Percentiles rank a stretch among this genome's conserved stretches.
Evolutionary conservation across 139 green algal genomes (phyloP).

Genomic region (Asterochloris erici): DNA sequence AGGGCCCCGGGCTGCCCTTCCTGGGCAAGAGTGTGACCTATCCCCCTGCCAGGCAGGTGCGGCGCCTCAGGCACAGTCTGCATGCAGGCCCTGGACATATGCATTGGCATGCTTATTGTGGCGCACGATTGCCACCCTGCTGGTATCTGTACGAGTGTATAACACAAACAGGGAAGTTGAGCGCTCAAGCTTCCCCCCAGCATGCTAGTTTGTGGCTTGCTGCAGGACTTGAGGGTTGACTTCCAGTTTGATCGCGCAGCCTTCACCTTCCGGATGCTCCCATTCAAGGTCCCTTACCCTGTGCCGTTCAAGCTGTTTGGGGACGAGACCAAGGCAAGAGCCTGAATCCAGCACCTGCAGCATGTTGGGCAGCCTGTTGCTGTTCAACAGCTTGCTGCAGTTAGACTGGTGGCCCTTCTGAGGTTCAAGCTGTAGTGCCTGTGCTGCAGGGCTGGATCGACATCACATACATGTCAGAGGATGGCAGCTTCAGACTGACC

Average conservation of each 20-base stretch:
- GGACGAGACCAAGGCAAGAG: constrained; percentile 85
- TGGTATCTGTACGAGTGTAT: no score
- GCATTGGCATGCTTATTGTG: no score
- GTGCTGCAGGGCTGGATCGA: constrained; percentile 76
- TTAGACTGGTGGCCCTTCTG: background rate
- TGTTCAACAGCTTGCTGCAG: no score
- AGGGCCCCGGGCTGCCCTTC: constrained; percentile 58
- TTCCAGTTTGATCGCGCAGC: constrained; percentile 85
- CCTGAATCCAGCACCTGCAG: background rate
- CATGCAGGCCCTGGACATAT: background rate
- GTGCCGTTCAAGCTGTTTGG: constrained; percentile 94
- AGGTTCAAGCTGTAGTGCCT: background rate
- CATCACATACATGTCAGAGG: constrained; percentile 71
- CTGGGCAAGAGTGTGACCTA: constrained; percentile 73
- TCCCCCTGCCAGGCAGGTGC: constrained; percentile 33
- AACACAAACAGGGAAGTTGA: no score
- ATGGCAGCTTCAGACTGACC: constrained; percentile 63
- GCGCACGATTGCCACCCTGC: no score
- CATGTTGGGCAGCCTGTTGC: no score
- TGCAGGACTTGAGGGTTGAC: constrained; percentile 68
- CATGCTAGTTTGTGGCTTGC: background rate
- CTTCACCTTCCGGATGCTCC: constrained; percentile 83
- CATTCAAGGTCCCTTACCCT: constrained; percentile 91
- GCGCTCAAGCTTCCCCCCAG: no score
- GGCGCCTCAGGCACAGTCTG: no score